Percentiles rank a stretch among this genome's conserved stretches.
Conservation (phyloP, 257 asterid species). For the Sherardia arvensis region DNA sequence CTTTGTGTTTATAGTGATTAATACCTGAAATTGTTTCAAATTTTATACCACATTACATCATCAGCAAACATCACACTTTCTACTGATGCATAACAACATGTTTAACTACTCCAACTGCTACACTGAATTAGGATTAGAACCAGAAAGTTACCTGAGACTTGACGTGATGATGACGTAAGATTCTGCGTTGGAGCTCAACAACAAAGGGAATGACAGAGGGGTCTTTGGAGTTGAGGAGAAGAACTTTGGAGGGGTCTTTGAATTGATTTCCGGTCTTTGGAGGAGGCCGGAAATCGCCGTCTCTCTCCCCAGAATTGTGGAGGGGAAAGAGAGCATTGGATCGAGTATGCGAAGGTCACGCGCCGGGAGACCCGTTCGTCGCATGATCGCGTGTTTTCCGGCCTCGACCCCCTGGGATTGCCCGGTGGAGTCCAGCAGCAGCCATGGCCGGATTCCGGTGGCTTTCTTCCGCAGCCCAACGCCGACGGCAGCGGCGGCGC, state of each 20-base stretch:
- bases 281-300: constrained; percentile 90
- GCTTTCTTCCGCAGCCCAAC: constrained; percentile 66
- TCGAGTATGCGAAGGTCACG: constrained; percentile 93
- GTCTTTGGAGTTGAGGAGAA: constrained; percentile 72
- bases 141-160: constrained; percentile 58
- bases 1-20: no score
- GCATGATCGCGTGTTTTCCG: constrained; percentile 92
- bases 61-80: background rate
- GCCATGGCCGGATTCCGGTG: constrained; percentile 78
- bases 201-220: constrained; percentile 85
- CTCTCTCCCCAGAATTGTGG: constrained; percentile 88
- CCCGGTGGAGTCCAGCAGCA: constrained; percentile 72
- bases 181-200: constrained; percentile 72
- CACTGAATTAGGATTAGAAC: background rate
- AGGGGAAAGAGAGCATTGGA: constrained; percentile 76
- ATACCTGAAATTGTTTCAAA: no score
- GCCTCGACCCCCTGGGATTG: constrained; percentile 73
- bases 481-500: constrained; percentile 21
- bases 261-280: no score
- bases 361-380: constrained; percentile 93
- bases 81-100: background rate
- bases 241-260: constrained; percentile 87
- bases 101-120: background rate
- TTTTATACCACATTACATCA: background rate
- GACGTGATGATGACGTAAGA: constrained; percentile 69